Percentiles rank a stretch among this genome's conserved stretches.
Evolutionary conservation across 345 rosid species (phyloP).

Genomic region (Linum lewisii): DNA sequence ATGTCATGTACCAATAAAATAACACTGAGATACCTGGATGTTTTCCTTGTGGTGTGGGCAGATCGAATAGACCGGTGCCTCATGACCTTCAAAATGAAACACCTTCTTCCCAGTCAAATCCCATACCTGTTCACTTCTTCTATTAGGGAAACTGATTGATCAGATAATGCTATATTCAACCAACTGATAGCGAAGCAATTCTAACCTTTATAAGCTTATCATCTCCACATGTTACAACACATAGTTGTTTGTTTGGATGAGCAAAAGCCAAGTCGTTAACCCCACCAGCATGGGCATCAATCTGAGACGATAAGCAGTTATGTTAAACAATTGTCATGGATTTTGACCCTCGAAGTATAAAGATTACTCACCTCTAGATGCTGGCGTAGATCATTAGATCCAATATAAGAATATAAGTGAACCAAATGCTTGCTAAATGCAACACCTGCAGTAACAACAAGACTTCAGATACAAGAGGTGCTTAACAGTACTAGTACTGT

Average conservation of each 20-base stretch:
- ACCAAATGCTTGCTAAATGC: constrained; percentile 63
- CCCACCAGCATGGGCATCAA: constrained; percentile 78
- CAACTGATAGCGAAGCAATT: constrained; percentile 1
- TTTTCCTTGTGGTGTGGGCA: constrained; percentile 88
- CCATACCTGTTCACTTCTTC: constrained; percentile 65
- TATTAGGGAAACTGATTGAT: constrained; percentile 13
- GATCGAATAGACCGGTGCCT: constrained; percentile 74
- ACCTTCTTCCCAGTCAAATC: constrained; percentile 49
- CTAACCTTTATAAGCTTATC: constrained; percentile 80
- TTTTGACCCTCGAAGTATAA: not conserved
- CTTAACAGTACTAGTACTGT: constrained; percentile 3
- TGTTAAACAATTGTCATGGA: constrained; percentile 8
- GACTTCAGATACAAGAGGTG: constrained; percentile 18
- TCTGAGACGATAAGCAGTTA: constrained; percentile 32
- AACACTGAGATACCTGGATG: constrained; percentile 51
- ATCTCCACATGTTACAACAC: constrained; percentile 88
- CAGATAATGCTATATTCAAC: constrained; percentile 1
- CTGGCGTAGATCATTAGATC: constrained; percentile 46
- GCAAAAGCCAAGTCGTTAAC: constrained; percentile 91
- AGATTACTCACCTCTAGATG: constrained; percentile 41
- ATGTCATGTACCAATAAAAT: too few relatives aligned
- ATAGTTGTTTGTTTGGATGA: constrained; percentile 61
- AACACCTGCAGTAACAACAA: constrained; percentile 43
- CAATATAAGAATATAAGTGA: constrained; percentile 53
- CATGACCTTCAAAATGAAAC: constrained; percentile 77